Evolutionary conservation across 2,329 filamentous ascomycete genomes (phyloP), one percentile per base, ranked within the genome.

Genomic region (Aspergillus intermedius): DNA sequence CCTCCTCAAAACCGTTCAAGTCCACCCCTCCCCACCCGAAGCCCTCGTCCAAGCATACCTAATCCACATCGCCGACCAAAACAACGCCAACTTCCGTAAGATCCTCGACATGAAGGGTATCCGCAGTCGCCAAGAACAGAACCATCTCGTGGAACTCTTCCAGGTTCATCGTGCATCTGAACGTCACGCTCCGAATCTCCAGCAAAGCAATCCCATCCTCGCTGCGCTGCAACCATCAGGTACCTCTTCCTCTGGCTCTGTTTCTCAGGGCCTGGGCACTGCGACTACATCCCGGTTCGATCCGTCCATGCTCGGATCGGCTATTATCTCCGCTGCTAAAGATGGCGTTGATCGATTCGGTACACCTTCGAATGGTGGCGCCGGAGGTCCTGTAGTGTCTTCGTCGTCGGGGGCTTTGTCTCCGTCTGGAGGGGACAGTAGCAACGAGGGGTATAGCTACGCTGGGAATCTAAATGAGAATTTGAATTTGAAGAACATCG

Each of bases 11-110:
- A 97, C 93, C 2, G 80, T 98, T 3, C 93, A 98, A 75, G 91
- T 98, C 43, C 88, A 88, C 23, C 83, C 91, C 2, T 88, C 87
- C 4, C 93, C 93, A 0, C 87, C 91, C 0, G 93, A 98, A 74
- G 91, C 88, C 2, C 81, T 98, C 3, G 91, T 98, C 0, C 91
- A 97, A 72, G 93, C 93, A 30, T 98, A 98, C 67, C 83, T 98
- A 30, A 95, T 97, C 68, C 93, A 97, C 71, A 93, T 98, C 56
- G 90, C 83, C 57, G 93, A 98, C 74, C 84, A 87, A 48, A 95
- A 87, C 54, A 93, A 97, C 65, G 81, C 82, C 61, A 98, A 98
- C 71, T 98, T 98, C 79, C 84, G 84, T 64, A 97, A 96, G 72
- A 87, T 98, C 51, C 82, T 98, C 42, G 93, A 98, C 45, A 79